phyloP scores from a whole-genome alignment of 2,329 filamentous ascomycete species.

The Pyrenophora seminiperda region DNA sequence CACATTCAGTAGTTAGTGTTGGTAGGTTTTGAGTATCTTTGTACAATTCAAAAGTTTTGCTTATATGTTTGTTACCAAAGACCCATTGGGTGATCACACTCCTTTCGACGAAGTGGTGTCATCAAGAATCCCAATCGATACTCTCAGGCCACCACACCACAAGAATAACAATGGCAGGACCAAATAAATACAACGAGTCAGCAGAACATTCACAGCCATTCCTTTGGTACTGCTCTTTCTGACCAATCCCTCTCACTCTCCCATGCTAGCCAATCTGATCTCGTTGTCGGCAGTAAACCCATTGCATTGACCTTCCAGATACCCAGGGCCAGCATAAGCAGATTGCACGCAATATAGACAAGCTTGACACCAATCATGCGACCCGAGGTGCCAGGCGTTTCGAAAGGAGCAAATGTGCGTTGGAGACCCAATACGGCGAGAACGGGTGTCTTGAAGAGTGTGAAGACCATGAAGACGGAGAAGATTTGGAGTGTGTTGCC shows the following conservation, averaged over 20 bases:
- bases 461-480: conserved; percentile 99
- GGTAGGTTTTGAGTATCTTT: no score
- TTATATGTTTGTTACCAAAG: no score
- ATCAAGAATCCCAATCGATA: no score
- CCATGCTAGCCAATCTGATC: conserved; percentile 98
- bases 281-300: conserved; percentile 94
- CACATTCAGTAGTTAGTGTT: no score
- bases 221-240: conserved; percentile 43
- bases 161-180: no score
- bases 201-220: conserved; percentile 36
- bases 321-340: conserved; percentile 80
- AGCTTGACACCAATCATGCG: conserved; percentile 83
- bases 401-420: conserved; percentile 87
- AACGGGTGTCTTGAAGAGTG: conserved; percentile 97
- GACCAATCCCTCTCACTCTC: conserved; percentile 68
- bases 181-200: background rate
- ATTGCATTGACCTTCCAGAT: conserved; percentile 97
- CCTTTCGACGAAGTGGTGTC: no score
- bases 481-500: conserved; percentile 98
- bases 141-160: no score
- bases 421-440: conserved; percentile 82
- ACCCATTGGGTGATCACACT: no score
- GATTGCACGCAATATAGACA: conserved; percentile 85
- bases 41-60: no score
- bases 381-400: conserved; percentile 75